phyloP scores from a whole-genome alignment of 257 asterid species.

The Buddleja alternifolia region DNA sequence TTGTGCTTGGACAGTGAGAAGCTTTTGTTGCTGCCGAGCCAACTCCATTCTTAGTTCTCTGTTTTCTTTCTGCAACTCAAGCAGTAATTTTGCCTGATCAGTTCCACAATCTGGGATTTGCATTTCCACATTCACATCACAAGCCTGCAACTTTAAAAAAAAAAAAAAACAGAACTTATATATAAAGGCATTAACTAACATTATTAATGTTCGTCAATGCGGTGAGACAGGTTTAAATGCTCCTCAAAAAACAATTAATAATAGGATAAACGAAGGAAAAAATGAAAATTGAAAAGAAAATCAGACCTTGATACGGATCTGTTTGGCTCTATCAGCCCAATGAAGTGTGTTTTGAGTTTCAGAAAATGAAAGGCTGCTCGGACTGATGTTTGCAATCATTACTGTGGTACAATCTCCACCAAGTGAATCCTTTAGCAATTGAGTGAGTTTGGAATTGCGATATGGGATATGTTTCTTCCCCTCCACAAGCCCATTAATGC shows the following conservation, averaged over 20 bases:
- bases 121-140: conserved; percentile 56
- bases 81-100: conserved; percentile 59
- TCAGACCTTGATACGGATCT: conserved; percentile 59
- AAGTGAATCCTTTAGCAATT: conserved; percentile 65
- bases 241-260: too few relatives aligned
- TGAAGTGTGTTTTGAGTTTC: conserved; percentile 74
- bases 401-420: conserved; percentile 71
- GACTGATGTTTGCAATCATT: conserved; percentile 72
- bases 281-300: neutral
- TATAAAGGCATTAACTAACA: neutral
- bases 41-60: conserved; percentile 56
- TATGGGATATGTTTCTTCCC: conserved; percentile 72
- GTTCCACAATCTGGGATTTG: conserved; percentile 55
- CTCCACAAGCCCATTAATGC: conserved; percentile 72
- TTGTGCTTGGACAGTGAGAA: conserved; percentile 55
- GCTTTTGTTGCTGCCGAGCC: conserved; percentile 62
- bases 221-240: too few relatives aligned
- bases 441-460: conserved; percentile 76
- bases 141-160: conserved; percentile 39
- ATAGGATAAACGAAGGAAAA: neutral
- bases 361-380: conserved; percentile 55
- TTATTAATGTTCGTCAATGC: neutral
- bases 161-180: too few relatives aligned
- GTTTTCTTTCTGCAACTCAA: conserved; percentile 68
- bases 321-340: conserved; percentile 81